phyloP scores from a whole-genome alignment of 2,329 filamentous ascomycete species.

The Camillea tinctor region DNA sequence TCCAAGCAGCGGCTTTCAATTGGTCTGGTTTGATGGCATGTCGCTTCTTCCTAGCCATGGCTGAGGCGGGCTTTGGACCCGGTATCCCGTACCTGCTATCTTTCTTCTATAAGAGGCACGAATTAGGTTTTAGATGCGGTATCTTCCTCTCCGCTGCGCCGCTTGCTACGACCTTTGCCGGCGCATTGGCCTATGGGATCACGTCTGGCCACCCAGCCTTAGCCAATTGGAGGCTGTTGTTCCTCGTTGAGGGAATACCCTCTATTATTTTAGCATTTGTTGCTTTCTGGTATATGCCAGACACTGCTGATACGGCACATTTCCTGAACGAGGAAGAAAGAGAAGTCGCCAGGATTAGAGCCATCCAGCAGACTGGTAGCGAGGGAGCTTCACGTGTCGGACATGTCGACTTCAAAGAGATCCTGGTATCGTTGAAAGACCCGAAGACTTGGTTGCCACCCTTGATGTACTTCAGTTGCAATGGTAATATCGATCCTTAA shows the following conservation, averaged over 20 bases:
- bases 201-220: slow-evolving; percentile 59
- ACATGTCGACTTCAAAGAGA: slow-evolving; percentile 44
- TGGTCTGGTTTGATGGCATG: slow-evolving; percentile 32
- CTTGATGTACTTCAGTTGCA: slow-evolving; percentile 42
- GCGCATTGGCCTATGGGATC: slow-evolving; percentile 66
- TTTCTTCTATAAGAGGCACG: slow-evolving; percentile 42
- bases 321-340: slow-evolving; percentile 60
- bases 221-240: slow-evolving; percentile 40
- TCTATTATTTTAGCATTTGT: slow-evolving; percentile 32
- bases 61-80: slow-evolving; percentile 34
- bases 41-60: slow-evolving; percentile 32
- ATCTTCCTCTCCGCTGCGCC: slow-evolving; percentile 49
- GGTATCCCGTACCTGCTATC: slow-evolving; percentile 35
- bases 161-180: slow-evolving; percentile 67
- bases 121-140: slow-evolving; percentile 41
- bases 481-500: slow-evolving; percentile 27
- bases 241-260: slow-evolving; percentile 36
- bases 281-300: slow-evolving; percentile 34
- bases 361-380: slow-evolving; percentile 51
- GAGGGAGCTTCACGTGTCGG: slow-evolving; percentile 48
- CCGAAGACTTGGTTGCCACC: slow-evolving; percentile 50
- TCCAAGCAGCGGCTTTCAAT: slow-evolving; percentile 31
- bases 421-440: slow-evolving; percentile 45
- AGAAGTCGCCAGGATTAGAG: slow-evolving; percentile 52
- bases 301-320: slow-evolving; percentile 49